Percentiles rank a stretch among this genome's conserved stretches.
Conservation (phyloP, 2,329 filamentous ascomycete species). For the Ophiocordyceps robertsii region DNA sequence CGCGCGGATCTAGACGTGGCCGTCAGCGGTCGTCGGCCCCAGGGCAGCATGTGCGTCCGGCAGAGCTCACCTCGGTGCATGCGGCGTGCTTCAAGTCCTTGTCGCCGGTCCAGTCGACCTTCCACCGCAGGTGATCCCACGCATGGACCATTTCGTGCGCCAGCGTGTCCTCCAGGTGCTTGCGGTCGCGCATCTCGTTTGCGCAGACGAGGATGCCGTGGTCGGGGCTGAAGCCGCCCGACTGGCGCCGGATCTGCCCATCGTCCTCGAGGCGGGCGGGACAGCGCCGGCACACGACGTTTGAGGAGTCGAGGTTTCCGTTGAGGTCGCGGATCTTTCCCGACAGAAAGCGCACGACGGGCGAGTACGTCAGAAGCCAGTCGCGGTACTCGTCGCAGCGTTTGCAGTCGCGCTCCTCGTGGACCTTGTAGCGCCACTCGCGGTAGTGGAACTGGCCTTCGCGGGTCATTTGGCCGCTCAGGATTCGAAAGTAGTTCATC, state of each 20-base stretch:
- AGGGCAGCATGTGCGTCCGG: not conserved
- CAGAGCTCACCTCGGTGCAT: slow-evolving; percentile 64
- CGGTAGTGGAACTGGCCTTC: slow-evolving; percentile 66
- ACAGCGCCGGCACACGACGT: slow-evolving; percentile 75
- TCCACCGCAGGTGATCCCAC: slow-evolving; percentile 85
- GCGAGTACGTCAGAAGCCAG: slow-evolving; percentile 74
- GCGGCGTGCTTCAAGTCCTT: slow-evolving; percentile 76
- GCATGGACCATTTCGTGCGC: slow-evolving; percentile 98
- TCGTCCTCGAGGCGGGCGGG: slow-evolving; percentile 40
- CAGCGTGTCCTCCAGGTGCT: slow-evolving; percentile 84
- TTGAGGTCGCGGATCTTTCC: slow-evolving; percentile 71
- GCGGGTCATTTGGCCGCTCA: slow-evolving; percentile 57
- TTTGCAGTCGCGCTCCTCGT: slow-evolving; percentile 67
- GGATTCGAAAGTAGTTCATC: slow-evolving; percentile 75
- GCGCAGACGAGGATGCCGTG: slow-evolving; percentile 88
- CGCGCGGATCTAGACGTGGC: slow-evolving; percentile 59
- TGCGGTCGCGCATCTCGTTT: slow-evolving; percentile 70
- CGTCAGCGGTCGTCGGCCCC: not conserved
- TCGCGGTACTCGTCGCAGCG: slow-evolving; percentile 72
- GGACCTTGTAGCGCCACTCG: slow-evolving; percentile 57
- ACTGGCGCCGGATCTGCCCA: slow-evolving; percentile 48
- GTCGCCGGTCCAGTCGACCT: slow-evolving; percentile 64
- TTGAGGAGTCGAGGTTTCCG: slow-evolving; percentile 57
- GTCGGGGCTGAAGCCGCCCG: slow-evolving; percentile 73
- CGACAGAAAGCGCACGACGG: slow-evolving; percentile 74